Base-by-base conservation (phyloP, 2,329 filamentous ascomycete genomes). In the Fusarium sp. region DNA sequence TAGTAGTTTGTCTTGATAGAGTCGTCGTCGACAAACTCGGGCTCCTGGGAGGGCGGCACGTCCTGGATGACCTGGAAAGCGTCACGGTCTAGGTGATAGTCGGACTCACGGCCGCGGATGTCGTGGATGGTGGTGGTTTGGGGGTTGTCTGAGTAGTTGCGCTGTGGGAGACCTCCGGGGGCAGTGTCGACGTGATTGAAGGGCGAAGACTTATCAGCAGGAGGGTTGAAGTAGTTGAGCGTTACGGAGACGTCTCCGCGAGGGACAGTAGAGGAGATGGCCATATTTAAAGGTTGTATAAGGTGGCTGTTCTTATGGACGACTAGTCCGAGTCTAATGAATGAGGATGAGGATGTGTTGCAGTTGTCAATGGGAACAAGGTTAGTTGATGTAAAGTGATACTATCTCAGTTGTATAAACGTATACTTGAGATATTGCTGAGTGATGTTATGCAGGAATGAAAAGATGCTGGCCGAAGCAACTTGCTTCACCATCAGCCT, bases 1-100 rank as follows among this genome's bases (percentile, higher is more conserved):
- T 97, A 97, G 81, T 96, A 97, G 50, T 87, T 83, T 2, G 78
- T 70, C 70, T 85, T 78, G 76, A 97, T 91, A 58, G 85, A 85
- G 10, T 81, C 85, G 70, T 93, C 89, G 73, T 91, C 86, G 5
- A 75, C 76, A 75, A 94, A 96, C 36, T 85, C 83, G 6, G 52
- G 6, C 39, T 76, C 74, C 8, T 44, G 58, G 3, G 84, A 83
- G 2, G 84, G 81, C 0, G 87, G 79, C 2, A 92, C 76, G 67
- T 81, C 77, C 11, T 80, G 78, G 44, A 92, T 74, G 19, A 90
- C 79, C 54, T 86, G 81, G 80, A 97, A 96, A 64, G 91, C 91
- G 74, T 93, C 87, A 53, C 80, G 81, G 77, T 94, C 89, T 12
- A 95, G 83, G 7, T 76, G 83, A 77, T 88, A 93, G 15, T 83